These are phyloP conservation scores for Graphiopsis chlorocephala DNA, from an alignment of 2,329 filamentous ascomycete species.

Conservation along the genomic window DNA sequence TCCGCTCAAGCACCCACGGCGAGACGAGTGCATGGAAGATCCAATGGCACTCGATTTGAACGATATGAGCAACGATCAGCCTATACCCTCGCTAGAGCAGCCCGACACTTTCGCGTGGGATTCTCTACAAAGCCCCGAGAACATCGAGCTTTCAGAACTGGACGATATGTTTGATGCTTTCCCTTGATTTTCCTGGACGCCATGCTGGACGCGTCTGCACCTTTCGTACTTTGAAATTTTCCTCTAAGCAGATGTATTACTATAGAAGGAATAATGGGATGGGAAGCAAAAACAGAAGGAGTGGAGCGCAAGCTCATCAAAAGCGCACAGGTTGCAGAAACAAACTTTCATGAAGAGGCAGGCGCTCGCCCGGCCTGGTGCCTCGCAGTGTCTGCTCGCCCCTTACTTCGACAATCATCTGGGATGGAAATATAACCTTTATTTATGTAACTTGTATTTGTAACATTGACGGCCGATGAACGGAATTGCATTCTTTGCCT, in stretches of 20 bases:
- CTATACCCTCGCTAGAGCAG: not conserved
- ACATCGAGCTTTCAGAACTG: constrained; percentile 87
- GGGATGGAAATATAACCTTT: not conserved
- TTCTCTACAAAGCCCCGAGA: constrained; percentile 69
- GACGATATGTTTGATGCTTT: constrained; percentile 73
- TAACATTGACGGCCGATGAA: constrained; percentile 3
- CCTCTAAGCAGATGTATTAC: constrained; percentile 5
- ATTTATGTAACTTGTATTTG: constrained; percentile 7
- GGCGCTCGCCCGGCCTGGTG: not conserved
- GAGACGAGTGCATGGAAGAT: constrained; percentile 28
- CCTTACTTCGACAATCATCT: not conserved
- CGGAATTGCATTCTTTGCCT: not conserved
- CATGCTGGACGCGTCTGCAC: constrained; percentile 16
- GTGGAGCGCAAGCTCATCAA: constrained; percentile 1
- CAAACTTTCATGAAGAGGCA: not conserved
- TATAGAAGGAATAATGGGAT: not conserved
- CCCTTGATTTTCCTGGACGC: constrained; percentile 15
- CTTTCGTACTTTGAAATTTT: not conserved
- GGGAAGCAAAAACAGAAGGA: not conserved
- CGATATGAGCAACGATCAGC: not conserved
- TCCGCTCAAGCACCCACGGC: constrained; percentile 25
- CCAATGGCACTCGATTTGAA: constrained; percentile 9
- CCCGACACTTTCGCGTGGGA: constrained; percentile 30
- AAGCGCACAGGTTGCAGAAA: not conserved
- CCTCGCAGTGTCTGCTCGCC: not conserved